A percentile compares a stretch with the other conserved stretches of the same genome.
Evolutionary conservation across 129 eudicot species (phyloP).

Genomic region (Ambrosia trifida): DNA sequence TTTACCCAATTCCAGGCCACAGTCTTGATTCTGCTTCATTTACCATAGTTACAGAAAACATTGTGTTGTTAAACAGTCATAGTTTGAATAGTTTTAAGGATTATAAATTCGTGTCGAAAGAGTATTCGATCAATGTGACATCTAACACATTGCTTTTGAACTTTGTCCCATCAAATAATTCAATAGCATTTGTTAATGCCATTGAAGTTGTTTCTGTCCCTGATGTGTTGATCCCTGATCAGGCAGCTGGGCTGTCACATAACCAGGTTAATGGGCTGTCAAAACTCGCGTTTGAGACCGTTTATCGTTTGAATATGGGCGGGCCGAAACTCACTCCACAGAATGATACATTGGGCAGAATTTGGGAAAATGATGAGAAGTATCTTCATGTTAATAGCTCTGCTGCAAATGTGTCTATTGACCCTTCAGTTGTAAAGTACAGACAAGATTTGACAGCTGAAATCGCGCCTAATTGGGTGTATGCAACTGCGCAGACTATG

Average conservation of each 20-base stretch:
- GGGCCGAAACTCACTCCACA: constrained; percentile 75
- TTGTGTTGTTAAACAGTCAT: constrained; percentile 72
- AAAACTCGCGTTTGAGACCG: constrained; percentile 70
- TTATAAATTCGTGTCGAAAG: constrained; percentile 58
- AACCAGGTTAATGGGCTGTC: constrained; percentile 56
- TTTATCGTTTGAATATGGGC: constrained; percentile 90
- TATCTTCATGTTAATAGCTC: constrained; percentile 96
- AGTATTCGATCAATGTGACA: constrained; percentile 72
- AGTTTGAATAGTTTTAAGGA: constrained; percentile 58
- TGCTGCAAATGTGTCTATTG: constrained; percentile 69
- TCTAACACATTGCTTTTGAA: constrained; percentile 53
- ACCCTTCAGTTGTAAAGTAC: constrained; percentile 64
- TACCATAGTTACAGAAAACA: constrained; percentile 72
- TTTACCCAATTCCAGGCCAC: constrained; percentile 71
- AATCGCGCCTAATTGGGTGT: constrained; percentile 86
- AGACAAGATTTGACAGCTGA: constrained; percentile 45
- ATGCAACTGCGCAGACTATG: constrained; percentile 83
- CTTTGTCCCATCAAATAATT: constrained; percentile 78
- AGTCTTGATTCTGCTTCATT: constrained; percentile 72
- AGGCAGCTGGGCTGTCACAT: constrained; percentile 53
- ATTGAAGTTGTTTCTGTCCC: constrained; percentile 91
- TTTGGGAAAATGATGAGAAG: constrained; percentile 84
- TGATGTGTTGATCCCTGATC: constrained; percentile 68
- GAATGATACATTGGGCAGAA: constrained; percentile 89
- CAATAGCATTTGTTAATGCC: constrained; percentile 82